Percentiles rank a stretch among this genome's conserved stretches.
These are phyloP conservation scores for Colletotrichum sp. DNA, from an alignment of 2,329 filamentous ascomycete genomes.

Conservation along the genomic window DNA sequence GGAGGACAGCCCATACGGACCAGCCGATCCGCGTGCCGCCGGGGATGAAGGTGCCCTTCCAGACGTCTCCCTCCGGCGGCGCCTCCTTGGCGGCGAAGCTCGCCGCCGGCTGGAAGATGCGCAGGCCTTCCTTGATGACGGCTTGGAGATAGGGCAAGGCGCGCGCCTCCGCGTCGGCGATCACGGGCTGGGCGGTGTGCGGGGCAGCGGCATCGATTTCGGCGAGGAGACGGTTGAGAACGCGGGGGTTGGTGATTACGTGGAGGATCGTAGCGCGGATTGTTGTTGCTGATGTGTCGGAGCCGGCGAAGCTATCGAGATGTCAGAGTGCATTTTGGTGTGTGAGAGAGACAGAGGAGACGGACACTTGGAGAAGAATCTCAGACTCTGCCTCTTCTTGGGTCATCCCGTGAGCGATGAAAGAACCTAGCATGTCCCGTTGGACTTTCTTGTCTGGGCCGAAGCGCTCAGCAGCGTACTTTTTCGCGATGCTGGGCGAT, in stretches of 20 bases:
- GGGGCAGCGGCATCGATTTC: constrained; percentile 40
- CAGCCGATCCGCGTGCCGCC: constrained; percentile 34
- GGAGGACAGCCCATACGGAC: constrained; percentile 38
- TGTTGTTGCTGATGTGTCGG: constrained; percentile 61
- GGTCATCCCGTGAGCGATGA: constrained; percentile 41
- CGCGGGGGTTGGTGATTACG: constrained; percentile 52
- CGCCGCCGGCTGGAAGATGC: constrained; percentile 40
- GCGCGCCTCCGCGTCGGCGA: constrained; percentile 37
- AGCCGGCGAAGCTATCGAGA: constrained; percentile 52
- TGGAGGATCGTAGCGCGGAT: constrained; percentile 58
- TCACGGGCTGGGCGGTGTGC: constrained; percentile 29
- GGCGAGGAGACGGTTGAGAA: constrained; percentile 46
- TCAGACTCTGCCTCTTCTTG: constrained; percentile 48
- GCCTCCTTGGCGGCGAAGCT: constrained; percentile 36
- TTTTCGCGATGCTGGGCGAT: constrained; percentile 42
- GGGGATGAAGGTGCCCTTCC: constrained; percentile 30
- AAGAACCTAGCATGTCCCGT: constrained; percentile 56
- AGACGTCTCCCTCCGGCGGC: not conserved
- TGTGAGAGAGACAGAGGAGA: not conserved
- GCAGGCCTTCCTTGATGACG: constrained; percentile 53
- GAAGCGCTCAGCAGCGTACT: constrained; percentile 50
- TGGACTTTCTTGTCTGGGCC: constrained; percentile 44
- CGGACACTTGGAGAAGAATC: constrained; percentile 40
- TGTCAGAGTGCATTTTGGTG: not conserved
- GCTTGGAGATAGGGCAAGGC: constrained; percentile 50